phyloP scores from a whole-genome alignment of 164 flowering plant species.

The Santalum album region DNA sequence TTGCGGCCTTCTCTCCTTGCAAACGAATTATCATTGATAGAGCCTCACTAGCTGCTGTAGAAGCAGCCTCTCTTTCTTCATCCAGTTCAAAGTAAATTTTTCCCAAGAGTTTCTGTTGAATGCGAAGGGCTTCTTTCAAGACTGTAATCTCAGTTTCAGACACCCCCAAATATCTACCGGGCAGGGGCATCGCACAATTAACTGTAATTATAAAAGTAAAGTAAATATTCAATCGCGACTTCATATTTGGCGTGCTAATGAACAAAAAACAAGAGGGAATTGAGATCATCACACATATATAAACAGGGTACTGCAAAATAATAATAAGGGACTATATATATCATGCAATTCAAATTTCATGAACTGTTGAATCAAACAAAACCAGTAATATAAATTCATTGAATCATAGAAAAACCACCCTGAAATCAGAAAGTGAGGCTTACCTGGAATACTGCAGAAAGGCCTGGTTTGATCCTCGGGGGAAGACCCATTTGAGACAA shows the following conservation, averaged over 20 bases:
- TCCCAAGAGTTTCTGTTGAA: slow-evolving; percentile 66
- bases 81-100: slow-evolving; percentile 68
- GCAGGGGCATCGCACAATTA: slow-evolving; percentile 22
- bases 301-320: no score
- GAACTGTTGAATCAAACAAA: no score
- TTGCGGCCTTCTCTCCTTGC: slow-evolving; percentile 75
- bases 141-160: slow-evolving; percentile 27
- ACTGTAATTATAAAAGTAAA: background rate
- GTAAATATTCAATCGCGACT: no score
- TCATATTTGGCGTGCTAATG: no score
- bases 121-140: slow-evolving; percentile 51
- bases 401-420: no score
- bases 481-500: slow-evolving; percentile 5
- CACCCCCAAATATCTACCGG: slow-evolving; percentile 5
- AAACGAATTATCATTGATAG: slow-evolving; percentile 76
- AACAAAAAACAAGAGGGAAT: no score
- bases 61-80: slow-evolving; percentile 76
- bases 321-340: no score
- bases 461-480: background rate
- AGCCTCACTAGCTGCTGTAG: slow-evolving; percentile 72
- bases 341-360: no score
- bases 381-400: no score
- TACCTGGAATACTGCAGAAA: slow-evolving; percentile 10
- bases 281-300: no score
- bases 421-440: background rate